Conservation (phyloP, 1,139 yeast genomes). For the Saccharomyces hybrid region DNA sequence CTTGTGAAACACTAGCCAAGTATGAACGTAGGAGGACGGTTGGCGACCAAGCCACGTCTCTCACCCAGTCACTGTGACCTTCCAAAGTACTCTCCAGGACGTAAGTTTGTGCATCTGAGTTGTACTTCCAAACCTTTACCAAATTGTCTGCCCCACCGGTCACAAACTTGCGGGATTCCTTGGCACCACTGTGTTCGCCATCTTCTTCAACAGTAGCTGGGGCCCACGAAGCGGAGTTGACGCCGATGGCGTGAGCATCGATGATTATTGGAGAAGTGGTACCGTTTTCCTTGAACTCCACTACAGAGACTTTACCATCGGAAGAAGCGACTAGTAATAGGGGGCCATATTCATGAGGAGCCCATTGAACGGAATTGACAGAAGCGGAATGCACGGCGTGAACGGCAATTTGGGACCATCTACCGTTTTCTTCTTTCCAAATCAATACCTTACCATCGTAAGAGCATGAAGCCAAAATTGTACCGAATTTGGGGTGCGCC, state of each 20-base stretch:
- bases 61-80: constrained; percentile 96
- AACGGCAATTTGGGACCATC: constrained; percentile 83
- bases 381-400: constrained; percentile 88
- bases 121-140: constrained; percentile 83
- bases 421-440: constrained; percentile 90
- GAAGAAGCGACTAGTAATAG: constrained; percentile 83
- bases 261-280: constrained; percentile 49
- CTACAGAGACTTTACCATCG: constrained; percentile 85
- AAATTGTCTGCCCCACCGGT: constrained; percentile 94
- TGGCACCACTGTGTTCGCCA: constrained; percentile 26
- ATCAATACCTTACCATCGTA: constrained; percentile 91
- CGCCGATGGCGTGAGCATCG: constrained; percentile 86
- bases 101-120: constrained; percentile 49
- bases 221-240: constrained; percentile 94
- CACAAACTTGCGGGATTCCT: constrained; percentile 58
- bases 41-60: constrained; percentile 98
- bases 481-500: constrained; percentile 99
- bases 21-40: constrained; percentile 77
- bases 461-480: constrained; percentile 86
- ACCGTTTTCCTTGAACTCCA: constrained; percentile 88
- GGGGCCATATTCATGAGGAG: constrained; percentile 96
- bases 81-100: constrained; percentile 67
- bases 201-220: constrained; percentile 41
- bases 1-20: constrained; percentile 99
- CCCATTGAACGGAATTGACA: constrained; percentile 93